phyloP scores from a whole-genome alignment of 2,329 filamentous ascomycete species.

The Macrophomina pseudophaseolina region DNA sequence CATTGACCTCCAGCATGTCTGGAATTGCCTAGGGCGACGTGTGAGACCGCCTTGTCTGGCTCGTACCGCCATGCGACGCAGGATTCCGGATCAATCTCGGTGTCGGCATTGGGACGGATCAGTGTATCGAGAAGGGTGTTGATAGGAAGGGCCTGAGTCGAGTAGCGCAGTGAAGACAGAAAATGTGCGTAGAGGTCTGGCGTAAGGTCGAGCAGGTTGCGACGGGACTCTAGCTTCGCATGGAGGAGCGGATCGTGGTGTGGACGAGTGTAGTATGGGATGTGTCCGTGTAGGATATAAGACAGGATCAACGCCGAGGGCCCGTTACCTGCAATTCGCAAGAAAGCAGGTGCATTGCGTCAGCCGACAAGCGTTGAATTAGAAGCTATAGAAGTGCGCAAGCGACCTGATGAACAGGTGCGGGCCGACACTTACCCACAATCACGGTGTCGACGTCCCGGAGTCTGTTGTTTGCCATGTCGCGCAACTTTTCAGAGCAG shows the following conservation, averaged over 20 bases:
- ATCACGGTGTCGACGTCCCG: constrained; percentile 48
- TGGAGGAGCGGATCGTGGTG: constrained; percentile 64
- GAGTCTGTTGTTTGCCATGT: constrained; percentile 45
- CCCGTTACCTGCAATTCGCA: constrained; percentile 57
- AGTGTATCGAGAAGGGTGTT: constrained; percentile 66
- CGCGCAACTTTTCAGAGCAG: constrained; percentile 28
- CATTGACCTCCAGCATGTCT: constrained; percentile 62
- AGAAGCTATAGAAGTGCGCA: neutral
- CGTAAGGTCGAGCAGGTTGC: constrained; percentile 56
- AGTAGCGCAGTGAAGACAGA: constrained; percentile 64
- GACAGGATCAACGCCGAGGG: constrained; percentile 67
- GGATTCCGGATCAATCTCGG: constrained; percentile 57
- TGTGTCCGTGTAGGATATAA: constrained; percentile 66
- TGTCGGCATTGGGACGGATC: constrained; percentile 63
- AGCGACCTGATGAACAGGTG: neutral
- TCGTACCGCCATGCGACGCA: constrained; percentile 61
- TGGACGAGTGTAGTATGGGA: constrained; percentile 61
- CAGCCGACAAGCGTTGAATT: constrained; percentile 29
- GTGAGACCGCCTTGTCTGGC: constrained; percentile 57
- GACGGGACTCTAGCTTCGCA: constrained; percentile 55
- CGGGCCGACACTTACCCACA: constrained; percentile 37
- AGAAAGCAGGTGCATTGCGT: constrained; percentile 31
- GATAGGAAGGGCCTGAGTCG: constrained; percentile 64
- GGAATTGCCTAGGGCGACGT: constrained; percentile 60
- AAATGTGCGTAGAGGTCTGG: constrained; percentile 63